Evolutionary conservation across 1,284 basidiomycete genomes (phyloP).

Genomic region (Vanrija humicola): DNA sequence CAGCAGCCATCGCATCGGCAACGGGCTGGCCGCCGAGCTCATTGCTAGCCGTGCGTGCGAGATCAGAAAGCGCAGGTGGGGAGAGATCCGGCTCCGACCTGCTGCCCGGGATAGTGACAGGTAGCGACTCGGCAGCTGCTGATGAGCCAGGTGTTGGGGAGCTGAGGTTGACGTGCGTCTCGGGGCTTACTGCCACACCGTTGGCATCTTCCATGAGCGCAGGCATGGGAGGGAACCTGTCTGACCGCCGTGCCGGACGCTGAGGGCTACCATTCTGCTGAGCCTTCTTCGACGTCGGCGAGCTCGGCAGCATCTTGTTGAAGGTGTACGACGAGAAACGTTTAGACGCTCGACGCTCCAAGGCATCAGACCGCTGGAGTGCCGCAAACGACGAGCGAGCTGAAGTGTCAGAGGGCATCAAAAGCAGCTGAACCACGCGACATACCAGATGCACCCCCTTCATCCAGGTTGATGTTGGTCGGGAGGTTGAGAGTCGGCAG

Average conservation of each 20-base stretch:
- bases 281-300: slow-evolving; percentile 31
- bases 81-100: too few relatives aligned
- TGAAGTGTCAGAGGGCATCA: slow-evolving; percentile 19
- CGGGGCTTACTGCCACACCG: background rate
- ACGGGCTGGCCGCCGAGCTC: too few relatives aligned
- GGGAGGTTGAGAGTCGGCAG: background rate
- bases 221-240: slow-evolving; percentile 38
- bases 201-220: slow-evolving; percentile 5
- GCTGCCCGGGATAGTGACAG: too few relatives aligned
- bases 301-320: slow-evolving; percentile 73
- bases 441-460: background rate
- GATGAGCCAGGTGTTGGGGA: too few relatives aligned
- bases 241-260: slow-evolving; percentile 36
- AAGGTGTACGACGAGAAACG: slow-evolving; percentile 95
- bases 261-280: slow-evolving; percentile 30
- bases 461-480: background rate
- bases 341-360: slow-evolving; percentile 90
- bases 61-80: too few relatives aligned
- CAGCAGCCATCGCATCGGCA: background rate
- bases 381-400: slow-evolving; percentile 68
- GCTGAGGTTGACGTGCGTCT: too few relatives aligned
- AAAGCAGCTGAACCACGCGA: background rate
- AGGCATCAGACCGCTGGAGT: slow-evolving; percentile 76
- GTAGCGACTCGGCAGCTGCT: too few relatives aligned
- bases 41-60: too few relatives aligned